Conservation (phyloP, 2,329 filamentous ascomycete species). For the Cyphellophora europaea region DNA sequence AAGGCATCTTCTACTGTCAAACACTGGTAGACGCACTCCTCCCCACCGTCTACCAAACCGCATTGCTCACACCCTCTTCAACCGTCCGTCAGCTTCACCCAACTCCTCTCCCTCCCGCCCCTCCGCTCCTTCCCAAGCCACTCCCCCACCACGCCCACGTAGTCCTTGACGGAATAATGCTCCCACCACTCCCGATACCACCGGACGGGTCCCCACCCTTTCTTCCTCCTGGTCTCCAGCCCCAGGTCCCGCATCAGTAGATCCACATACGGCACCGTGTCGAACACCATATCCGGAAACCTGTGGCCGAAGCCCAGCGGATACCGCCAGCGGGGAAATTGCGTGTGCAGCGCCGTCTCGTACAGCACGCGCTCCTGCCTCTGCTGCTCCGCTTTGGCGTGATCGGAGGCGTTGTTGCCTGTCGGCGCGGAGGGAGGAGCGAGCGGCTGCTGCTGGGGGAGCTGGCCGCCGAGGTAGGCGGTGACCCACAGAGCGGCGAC, state of each 20-base stretch:
- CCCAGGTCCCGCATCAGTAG: conserved; percentile 57
- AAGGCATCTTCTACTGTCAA: too few relatives aligned
- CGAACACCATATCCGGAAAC: conserved; percentile 66
- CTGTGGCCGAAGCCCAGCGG: conserved; percentile 53
- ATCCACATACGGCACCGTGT: conserved; percentile 65
- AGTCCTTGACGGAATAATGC: conserved; percentile 32
- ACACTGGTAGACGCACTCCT: too few relatives aligned
- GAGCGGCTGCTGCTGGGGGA: conserved; percentile 22
- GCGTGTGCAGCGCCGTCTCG: conserved; percentile 54
- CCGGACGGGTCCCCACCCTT: conserved; percentile 6
- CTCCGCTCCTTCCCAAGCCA: conserved; percentile 18
- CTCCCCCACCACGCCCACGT: conserved; percentile 30
- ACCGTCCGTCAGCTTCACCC: too few relatives aligned
- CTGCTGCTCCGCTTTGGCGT: conserved; percentile 13
- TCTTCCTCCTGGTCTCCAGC: conserved; percentile 36
- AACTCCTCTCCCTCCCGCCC: too few relatives aligned
- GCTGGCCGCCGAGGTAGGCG: conserved; percentile 50
- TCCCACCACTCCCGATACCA: conserved; percentile 24
- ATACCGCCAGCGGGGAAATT: conserved; percentile 63
- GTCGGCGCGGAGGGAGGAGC: too few relatives aligned
- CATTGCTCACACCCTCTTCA: too few relatives aligned
- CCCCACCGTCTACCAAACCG: too few relatives aligned
- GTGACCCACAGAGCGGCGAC: conserved; percentile 51
- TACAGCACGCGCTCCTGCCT: conserved; percentile 18
- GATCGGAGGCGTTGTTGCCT: too few relatives aligned